These are phyloP conservation scores for Magnusiomyces tetraspermus DNA, from an alignment of 1,139 yeast species.

Conservation along the genomic window DNA sequence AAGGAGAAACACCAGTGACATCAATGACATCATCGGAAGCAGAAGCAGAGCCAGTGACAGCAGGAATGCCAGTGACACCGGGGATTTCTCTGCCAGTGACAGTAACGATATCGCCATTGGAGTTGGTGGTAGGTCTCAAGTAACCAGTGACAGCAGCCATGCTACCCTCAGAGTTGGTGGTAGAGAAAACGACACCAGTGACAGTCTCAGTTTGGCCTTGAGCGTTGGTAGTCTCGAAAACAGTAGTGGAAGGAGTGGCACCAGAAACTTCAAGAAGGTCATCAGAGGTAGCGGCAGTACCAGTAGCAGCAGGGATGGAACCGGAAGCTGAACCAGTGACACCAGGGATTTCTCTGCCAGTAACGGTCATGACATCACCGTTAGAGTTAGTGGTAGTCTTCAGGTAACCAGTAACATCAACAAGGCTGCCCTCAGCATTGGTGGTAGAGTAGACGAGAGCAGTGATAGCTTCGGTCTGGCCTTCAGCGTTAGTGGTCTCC, in stretches of 20 bases:
- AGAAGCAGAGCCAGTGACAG: neutral
- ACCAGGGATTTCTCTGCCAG: neutral
- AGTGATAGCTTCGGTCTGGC: neutral
- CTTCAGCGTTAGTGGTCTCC: neutral
- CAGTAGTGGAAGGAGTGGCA: neutral
- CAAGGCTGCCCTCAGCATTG: neutral
- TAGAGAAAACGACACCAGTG: neutral
- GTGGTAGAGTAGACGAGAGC: neutral
- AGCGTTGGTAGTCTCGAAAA: conserved; percentile 1
- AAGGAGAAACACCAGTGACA: neutral
- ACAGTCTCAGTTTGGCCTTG: neutral
- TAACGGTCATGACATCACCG: neutral
- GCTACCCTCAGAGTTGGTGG: neutral
- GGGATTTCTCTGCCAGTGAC: conserved; percentile 2
- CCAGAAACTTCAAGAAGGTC: conserved; percentile 1
- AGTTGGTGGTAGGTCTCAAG: neutral
- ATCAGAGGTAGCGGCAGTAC: neutral
- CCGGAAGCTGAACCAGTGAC: neutral
- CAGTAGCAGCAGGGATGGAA: neutral
- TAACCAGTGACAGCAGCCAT: neutral
- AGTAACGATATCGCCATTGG: neutral
- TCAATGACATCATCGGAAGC: too few species aligned
- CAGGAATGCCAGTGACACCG: conserved; percentile 1
- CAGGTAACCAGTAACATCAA: too few species aligned
- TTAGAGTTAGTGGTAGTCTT: neutral